A percentile compares a stretch with the other conserved stretches of the same genome.
Conservation (phyloP, 2,329 filamentous ascomycete species). For the Fusarium udum region DNA sequence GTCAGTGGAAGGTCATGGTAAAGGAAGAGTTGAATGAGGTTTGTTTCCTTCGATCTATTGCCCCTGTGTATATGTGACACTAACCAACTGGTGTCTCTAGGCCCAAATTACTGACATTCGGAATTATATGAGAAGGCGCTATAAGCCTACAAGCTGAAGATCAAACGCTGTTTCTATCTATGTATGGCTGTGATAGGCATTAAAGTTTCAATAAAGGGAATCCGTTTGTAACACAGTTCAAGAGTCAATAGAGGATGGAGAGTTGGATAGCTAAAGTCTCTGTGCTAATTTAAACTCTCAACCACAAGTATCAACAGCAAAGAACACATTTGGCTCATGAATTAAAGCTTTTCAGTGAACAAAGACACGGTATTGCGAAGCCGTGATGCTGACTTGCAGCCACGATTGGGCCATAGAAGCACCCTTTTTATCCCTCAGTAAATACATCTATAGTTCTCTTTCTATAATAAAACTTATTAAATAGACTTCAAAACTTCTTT, state of each 20-base stretch:
- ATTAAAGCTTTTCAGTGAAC: not conserved
- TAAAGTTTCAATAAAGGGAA: not conserved
- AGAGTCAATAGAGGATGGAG: not conserved
- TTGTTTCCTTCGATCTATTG: not conserved
- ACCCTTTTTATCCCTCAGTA: not conserved
- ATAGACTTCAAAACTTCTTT: not conserved
- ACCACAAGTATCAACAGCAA: not conserved
- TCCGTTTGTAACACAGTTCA: not conserved
- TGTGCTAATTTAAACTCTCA: not conserved
- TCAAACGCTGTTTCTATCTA: not conserved
- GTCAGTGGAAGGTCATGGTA: not conserved
- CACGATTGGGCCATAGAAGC: not conserved
- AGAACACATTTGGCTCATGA: not conserved
- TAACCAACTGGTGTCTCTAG: not conserved
- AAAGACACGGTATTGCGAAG: not conserved
- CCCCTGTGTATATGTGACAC: not conserved
- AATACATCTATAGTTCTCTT: not conserved
- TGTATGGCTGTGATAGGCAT: not conserved
- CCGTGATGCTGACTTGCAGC: not conserved
- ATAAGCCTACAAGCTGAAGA: not conserved
- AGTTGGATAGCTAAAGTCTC: not conserved
- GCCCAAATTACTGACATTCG: not conserved
- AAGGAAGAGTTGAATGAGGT: not conserved
- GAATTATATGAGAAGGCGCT: not conserved
- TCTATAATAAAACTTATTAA: not conserved